These are phyloP conservation scores for Pichia cephalocereana DNA, from an alignment of 805 yeast genomes.

Conservation along the genomic window DNA sequence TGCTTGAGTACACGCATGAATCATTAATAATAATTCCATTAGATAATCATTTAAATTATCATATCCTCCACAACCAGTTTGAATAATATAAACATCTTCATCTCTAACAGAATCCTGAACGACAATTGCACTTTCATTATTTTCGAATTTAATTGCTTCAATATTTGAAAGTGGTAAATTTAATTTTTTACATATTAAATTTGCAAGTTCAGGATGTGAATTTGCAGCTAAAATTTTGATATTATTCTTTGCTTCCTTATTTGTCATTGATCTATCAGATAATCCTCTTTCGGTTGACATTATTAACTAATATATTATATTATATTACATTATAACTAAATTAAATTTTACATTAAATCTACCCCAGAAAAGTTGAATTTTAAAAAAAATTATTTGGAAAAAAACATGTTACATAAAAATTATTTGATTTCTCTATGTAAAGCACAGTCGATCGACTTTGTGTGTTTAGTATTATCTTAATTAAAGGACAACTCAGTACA, in stretches of 20 bases:
- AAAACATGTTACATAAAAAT: too few relatives aligned
- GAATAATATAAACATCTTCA: conserved; percentile 79
- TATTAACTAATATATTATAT: too few relatives aligned
- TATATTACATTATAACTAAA: too few relatives aligned
- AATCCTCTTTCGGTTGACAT: background rate
- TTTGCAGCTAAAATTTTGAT: conserved; percentile 51
- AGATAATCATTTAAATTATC: conserved; percentile 69
- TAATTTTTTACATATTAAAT: conserved; percentile 54
- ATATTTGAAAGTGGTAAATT: conserved; percentile 65
- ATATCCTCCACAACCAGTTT: conserved; percentile 81
- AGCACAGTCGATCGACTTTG: too few relatives aligned
- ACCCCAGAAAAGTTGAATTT: too few relatives aligned
- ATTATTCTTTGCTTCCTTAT: conserved; percentile 30
- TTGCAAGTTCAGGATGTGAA: conserved; percentile 81
- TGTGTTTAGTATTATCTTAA: too few relatives aligned
- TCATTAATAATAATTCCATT: conserved; percentile 81
- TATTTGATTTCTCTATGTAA: too few relatives aligned
- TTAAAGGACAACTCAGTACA: too few relatives aligned
- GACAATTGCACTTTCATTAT: conserved; percentile 80
- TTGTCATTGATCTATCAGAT: conserved; percentile 19
- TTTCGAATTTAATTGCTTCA: conserved; percentile 77
- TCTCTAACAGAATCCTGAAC: conserved; percentile 86
- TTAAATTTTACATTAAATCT: too few relatives aligned
- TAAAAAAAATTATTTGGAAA: too few relatives aligned
- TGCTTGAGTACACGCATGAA: conserved; percentile 93